Percentiles rank a stretch among this genome's conserved stretches.
These are phyloP conservation scores for Wakefieldia striispora DNA, from an alignment of 768 basidiomycete species.

Conservation along the genomic window DNA sequence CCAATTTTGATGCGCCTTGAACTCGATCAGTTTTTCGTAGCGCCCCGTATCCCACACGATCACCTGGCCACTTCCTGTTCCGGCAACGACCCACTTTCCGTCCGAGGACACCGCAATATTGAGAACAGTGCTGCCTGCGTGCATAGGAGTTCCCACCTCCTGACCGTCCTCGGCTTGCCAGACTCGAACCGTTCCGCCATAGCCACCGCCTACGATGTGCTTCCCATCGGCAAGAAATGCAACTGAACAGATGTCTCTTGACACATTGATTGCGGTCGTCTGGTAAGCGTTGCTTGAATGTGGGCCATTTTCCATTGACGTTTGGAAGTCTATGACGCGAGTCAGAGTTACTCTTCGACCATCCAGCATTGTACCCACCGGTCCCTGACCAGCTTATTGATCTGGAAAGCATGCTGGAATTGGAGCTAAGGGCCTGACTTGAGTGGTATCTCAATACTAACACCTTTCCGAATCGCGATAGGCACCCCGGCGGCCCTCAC, in stretches of 20 bases:
- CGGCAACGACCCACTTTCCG: background rate
- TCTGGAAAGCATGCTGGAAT: too few species aligned
- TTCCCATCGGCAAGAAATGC: slow-evolving; percentile 7
- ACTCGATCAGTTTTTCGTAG: background rate
- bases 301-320: too few species aligned
- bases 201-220: slow-evolving; percentile 6
- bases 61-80: background rate
- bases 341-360: too few species aligned
- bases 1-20: background rate
- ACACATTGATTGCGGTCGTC: slow-evolving; percentile 3
- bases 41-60: background rate
- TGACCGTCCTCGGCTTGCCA: slow-evolving; percentile 3
- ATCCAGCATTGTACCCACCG: too few species aligned
- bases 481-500: too few species aligned
- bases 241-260: slow-evolving; percentile 2
- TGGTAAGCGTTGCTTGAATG: background rate
- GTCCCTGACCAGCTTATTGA: too few species aligned
- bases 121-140: background rate
- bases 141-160: slow-evolving; percentile 1
- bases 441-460: too few species aligned
- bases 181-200: slow-evolving; percentile 1
- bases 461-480: too few species aligned
- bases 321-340: too few species aligned
- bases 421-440: too few species aligned
- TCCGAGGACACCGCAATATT: background rate